Evolutionary conservation across 208 protist genomes (phyloP), one percentile per base, ranked within the genome.

Genomic region (Crithidia thermophila): DNA sequence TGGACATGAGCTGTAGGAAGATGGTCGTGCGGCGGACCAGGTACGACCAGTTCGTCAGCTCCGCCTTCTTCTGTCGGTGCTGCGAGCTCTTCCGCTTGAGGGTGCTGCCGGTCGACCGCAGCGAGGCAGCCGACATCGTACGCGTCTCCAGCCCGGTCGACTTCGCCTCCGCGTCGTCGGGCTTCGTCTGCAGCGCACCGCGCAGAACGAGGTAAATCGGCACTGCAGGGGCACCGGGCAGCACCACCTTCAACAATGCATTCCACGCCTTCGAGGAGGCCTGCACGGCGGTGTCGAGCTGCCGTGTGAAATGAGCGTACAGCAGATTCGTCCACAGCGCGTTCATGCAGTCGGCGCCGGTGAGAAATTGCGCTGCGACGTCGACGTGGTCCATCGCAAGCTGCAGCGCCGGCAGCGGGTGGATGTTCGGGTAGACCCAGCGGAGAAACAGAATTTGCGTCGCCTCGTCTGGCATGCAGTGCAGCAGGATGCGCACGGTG

Each of bases 261-360:
- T 73, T 88, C 88, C 88, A 94, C 47, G 50, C 67, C 67, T 81
- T 71, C 8, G 78, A 73, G 25, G 73, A 59, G 25, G 70, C 67
- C 23, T 81, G 69, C 36, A 58, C 45, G 8, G 85, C 57, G 33
- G 84, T 78, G 50, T 90, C 77, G 40, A 94, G 68, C 49, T 75
- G 68, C 18, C 67, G 74, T 0, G 76, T 80, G 67, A 81, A 94
- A 60, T 87, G 85, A 3, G 81, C 78, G 72, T 90, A 94, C 23
- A 94, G 65, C 31, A 94, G 56, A 63, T 87, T 90, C 18, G 74
- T 79, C 88, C 88, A 94, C 72, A 94, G 87, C n/a, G 88, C 85
- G 66, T 88, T 91, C 47, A 75, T 78, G 61, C 75, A 81, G 31
- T 87, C 81, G 0, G 79, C 34, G 9, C 60, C 57, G 13, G 71